These are phyloP conservation scores for Clarireedia paspali DNA, from an alignment of 2,329 filamentous ascomycete species.

Conservation along the genomic window DNA sequence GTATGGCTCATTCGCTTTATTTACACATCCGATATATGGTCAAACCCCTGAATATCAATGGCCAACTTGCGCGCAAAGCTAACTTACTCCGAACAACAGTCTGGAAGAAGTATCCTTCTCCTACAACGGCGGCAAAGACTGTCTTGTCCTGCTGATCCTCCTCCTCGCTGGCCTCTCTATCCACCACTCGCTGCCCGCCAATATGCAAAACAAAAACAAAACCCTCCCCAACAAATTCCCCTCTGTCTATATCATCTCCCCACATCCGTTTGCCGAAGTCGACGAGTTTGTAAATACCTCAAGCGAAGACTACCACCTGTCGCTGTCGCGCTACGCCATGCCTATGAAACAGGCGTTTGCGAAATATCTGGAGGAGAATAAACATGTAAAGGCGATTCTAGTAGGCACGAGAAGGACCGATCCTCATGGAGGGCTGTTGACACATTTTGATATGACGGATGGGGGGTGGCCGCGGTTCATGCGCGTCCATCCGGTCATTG, in stretches of 20 bases:
- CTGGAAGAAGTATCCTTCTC: constrained; percentile 76
- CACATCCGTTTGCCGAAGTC: constrained; percentile 77
- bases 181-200: constrained; percentile 80
- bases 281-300: constrained; percentile 73
- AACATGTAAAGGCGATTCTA: constrained; percentile 67
- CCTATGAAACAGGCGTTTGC: constrained; percentile 78
- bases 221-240: constrained; percentile 41
- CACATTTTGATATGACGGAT: constrained; percentile 82
- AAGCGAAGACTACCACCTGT: constrained; percentile 62
- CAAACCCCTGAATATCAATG: neutral
- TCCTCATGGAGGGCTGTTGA: constrained; percentile 73
- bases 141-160: constrained; percentile 83
- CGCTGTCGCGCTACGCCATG: constrained; percentile 64
- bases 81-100: constrained; percentile 35
- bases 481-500: constrained; percentile 89
- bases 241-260: constrained; percentile 82
- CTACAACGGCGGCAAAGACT: constrained; percentile 98
- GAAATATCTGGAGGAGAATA: constrained; percentile 61
- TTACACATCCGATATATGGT: neutral
- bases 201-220: constrained; percentile 23
- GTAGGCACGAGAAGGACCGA: constrained; percentile 87
- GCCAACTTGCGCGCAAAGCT: neutral
- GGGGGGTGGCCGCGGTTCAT: constrained; percentile 86
- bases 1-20: constrained; percentile 34
- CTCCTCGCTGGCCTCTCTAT: constrained; percentile 49